Evolutionary conservation across 805 yeast species (phyloP).

Genomic region (Yarrowia deformans): DNA sequence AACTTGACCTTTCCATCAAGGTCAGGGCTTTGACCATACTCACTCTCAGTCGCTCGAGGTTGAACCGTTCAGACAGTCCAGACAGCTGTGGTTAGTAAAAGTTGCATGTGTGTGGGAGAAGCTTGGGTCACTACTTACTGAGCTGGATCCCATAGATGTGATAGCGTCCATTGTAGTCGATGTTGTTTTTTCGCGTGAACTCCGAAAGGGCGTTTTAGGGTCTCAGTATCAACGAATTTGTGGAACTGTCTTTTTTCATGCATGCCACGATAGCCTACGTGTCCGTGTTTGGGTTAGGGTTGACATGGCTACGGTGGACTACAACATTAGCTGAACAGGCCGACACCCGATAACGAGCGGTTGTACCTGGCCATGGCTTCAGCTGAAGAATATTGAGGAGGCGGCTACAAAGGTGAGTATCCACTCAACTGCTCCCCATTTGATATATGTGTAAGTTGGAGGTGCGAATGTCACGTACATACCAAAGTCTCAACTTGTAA

Average conservation of each 20-base stretch:
- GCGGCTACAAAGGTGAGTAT: too few species aligned
- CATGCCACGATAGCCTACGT: conserved; percentile 34
- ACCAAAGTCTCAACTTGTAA: too few species aligned
- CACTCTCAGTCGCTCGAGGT: conserved; percentile 58
- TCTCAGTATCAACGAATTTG: conserved; percentile 30
- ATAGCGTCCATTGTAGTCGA: conserved; percentile 32
- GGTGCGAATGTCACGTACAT: too few species aligned
- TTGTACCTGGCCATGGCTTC: too few species aligned
- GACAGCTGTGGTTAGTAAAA: conserved; percentile 43
- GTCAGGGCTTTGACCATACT: conserved; percentile 43
- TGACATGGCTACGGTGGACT: neutral
- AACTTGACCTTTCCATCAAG: neutral
- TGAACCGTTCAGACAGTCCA: conserved; percentile 58
- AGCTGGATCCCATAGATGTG: conserved; percentile 38
- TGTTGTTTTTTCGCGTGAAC: neutral
- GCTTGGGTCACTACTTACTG: conserved; percentile 5
- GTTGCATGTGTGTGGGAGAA: neutral
- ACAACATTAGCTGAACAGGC: too few species aligned
- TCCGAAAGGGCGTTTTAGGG: neutral
- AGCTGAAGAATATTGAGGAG: too few species aligned
- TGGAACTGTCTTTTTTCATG: conserved; percentile 18
- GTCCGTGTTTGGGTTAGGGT: conserved; percentile 38
- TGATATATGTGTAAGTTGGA: too few species aligned
- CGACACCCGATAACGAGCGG: too few species aligned
- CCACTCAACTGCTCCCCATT: too few species aligned